These are phyloP conservation scores for Claviceps sp. DNA, from an alignment of 2,329 filamentous ascomycete species.

Conservation along the genomic window DNA sequence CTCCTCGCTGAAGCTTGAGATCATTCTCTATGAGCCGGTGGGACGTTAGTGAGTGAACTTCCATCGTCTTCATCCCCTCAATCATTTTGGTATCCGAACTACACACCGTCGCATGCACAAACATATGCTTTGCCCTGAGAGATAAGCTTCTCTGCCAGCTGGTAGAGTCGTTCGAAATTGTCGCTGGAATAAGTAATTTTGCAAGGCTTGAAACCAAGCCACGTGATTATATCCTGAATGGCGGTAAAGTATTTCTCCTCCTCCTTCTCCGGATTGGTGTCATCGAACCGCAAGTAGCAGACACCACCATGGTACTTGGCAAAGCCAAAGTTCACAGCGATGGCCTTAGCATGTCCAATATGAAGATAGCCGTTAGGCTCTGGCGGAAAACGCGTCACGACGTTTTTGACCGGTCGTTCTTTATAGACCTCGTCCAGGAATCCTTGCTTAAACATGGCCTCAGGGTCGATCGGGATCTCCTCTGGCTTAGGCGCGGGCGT, in stretches of 20 bases:
- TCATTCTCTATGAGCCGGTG: constrained; percentile 41
- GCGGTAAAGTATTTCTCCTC: constrained; percentile 79
- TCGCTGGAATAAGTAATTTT: constrained; percentile 72
- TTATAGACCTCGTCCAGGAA: constrained; percentile 63
- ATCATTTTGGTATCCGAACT: background rate
- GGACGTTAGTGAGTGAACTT: background rate
- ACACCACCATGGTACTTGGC: constrained; percentile 66
- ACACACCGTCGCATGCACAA: constrained; percentile 68
- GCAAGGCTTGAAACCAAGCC: constrained; percentile 48
- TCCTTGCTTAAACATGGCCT: constrained; percentile 68
- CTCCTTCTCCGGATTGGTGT: constrained; percentile 90
- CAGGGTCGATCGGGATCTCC: constrained; percentile 28
- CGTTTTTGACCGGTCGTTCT: constrained; percentile 46
- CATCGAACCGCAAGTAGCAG: constrained; percentile 52
- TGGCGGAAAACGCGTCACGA: constrained; percentile 64
- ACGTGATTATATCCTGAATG: constrained; percentile 78
- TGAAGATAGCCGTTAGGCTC: constrained; percentile 91
- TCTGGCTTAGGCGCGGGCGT: constrained; percentile 19
- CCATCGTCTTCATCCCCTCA: no score
- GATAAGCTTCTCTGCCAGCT: constrained; percentile 73
- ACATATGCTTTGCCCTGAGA: constrained; percentile 57
- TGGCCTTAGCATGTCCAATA: constrained; percentile 89
- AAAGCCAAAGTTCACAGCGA: constrained; percentile 93
- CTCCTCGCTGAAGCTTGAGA: constrained; percentile 77
- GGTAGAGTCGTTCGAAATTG: constrained; percentile 72